Base-by-base conservation (phyloP, 768 basidiomycete species). In the Suillus luteus region DNA sequence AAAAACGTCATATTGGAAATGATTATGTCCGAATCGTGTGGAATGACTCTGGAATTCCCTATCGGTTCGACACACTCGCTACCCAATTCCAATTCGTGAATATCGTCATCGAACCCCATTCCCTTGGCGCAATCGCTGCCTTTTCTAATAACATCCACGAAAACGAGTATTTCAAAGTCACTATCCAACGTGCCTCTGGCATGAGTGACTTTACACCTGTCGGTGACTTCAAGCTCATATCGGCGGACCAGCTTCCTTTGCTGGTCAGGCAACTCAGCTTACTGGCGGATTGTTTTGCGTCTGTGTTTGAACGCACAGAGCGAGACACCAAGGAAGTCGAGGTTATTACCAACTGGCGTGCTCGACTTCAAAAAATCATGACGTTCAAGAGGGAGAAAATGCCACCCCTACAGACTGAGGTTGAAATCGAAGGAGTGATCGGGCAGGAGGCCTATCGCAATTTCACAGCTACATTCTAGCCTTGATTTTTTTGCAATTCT, bases 21-120 rank as follows among this genome's bases (percentile, higher is more conserved):
- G 96, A 98, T 78, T 93, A 86, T 64, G 92, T 98, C 69, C 90
- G 95, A 62, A 95, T 99, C 75, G 85, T 99, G 66, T 99, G 94
- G 92, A 99, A 99, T 78, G 96, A 99, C 72, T 94, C 94, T 12
- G 96, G 96, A n/a, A 69, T 77, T 31, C 86, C 89, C 3, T 99
- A 97, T 77, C 84, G 80, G 59, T 97, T 98, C 73, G 93, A 97
- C 77, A 99, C 96, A 8, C 83, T 99, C 62, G 79, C 84, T 27
- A 96, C 96, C 10, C 88, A 93, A 71, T 99, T 96, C 82, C 96
- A 98, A 73, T 98, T 96, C 72, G 87, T 98, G 71, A 99, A 99
- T 78, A 93, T 99, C 71, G 89, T 99, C 71, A 90, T 99, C 73
- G 93, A 97, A 71, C 95, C 97, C 0, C 95, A 93, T 75, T 94